A percentile compares a stretch with the other conserved stretches of the same genome.
These are phyloP conservation scores for Epichloe festucae DNA, from an alignment of 2,329 filamentous ascomycete genomes.

Conservation along the genomic window DNA sequence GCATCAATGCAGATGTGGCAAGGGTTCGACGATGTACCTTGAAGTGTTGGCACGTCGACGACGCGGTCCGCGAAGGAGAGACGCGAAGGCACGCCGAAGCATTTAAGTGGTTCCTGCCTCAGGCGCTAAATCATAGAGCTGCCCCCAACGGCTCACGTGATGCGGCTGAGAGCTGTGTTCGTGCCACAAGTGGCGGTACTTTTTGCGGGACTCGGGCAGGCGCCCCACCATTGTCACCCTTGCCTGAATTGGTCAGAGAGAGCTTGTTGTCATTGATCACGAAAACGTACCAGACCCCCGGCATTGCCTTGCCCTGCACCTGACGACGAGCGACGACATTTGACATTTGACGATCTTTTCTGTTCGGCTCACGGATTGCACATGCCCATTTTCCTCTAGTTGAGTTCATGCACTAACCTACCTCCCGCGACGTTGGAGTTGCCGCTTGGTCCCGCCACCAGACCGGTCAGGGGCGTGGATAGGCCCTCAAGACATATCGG, in stretches of 20 bases:
- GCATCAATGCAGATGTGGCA: slow-evolving; percentile 5
- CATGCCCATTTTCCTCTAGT: background rate
- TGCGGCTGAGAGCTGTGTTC: no score
- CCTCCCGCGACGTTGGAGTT: background rate
- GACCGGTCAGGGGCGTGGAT: slow-evolving; percentile 1
- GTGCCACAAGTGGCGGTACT: background rate
- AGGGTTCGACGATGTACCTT: slow-evolving; percentile 13
- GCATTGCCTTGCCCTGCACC: background rate
- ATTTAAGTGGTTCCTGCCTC: slow-evolving; percentile 24
- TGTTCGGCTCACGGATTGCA: background rate
- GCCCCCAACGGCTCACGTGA: slow-evolving; percentile 17
- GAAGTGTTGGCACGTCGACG: slow-evolving; percentile 22
- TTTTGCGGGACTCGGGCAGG: background rate
- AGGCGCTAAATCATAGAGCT: slow-evolving; percentile 11
- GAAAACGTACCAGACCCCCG: background rate
- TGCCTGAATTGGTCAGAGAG: background rate
- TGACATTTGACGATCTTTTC: background rate
- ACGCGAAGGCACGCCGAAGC: slow-evolving; percentile 26
- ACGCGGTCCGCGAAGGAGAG: slow-evolving; percentile 21
- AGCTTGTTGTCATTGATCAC: background rate
- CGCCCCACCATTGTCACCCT: background rate
- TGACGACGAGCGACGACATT: background rate
- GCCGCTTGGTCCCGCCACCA: background rate
- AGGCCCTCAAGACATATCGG: background rate
- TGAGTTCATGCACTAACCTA: background rate